Conservation (phyloP, 306 rosid genomes). For the Styphnolobium japonicum region DNA sequence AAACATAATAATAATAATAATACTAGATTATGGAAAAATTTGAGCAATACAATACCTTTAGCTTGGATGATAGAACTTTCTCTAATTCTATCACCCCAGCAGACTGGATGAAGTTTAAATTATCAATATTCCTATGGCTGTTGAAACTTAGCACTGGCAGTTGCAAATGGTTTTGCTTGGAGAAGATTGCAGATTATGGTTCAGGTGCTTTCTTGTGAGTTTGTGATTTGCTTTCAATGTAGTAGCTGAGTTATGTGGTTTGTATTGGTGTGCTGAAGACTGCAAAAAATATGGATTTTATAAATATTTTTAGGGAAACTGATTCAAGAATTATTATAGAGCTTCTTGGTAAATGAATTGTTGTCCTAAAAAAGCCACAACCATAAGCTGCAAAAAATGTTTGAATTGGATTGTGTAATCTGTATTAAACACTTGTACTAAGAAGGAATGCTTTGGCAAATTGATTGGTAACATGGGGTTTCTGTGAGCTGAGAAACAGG, state of each 20-base stretch:
- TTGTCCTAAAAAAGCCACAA: neutral
- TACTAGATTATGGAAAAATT: neutral
- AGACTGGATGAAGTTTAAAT: neutral
- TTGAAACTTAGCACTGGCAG: neutral
- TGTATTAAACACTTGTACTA: too few relatives aligned
- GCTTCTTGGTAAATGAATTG: neutral
- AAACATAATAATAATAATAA: neutral
- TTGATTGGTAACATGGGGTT: neutral
- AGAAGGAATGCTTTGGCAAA: neutral
- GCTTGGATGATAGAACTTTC: neutral
- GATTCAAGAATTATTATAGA: neutral
- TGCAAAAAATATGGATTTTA: neutral
- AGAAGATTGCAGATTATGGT: neutral
- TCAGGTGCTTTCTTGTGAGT: neutral
- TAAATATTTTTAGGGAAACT: neutral
- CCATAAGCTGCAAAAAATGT: neutral
- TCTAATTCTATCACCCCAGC: neutral
- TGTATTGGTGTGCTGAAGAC: neutral
- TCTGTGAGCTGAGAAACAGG: neutral
- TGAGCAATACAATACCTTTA: neutral
- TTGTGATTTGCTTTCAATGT: neutral
- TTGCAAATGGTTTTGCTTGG: neutral
- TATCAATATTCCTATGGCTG: neutral
- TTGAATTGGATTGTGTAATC: neutral
- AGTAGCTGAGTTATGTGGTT: neutral